Base-by-base conservation (phyloP, 1,284 basidiomycete genomes). In the Bondarzewia mesenterica region DNA sequence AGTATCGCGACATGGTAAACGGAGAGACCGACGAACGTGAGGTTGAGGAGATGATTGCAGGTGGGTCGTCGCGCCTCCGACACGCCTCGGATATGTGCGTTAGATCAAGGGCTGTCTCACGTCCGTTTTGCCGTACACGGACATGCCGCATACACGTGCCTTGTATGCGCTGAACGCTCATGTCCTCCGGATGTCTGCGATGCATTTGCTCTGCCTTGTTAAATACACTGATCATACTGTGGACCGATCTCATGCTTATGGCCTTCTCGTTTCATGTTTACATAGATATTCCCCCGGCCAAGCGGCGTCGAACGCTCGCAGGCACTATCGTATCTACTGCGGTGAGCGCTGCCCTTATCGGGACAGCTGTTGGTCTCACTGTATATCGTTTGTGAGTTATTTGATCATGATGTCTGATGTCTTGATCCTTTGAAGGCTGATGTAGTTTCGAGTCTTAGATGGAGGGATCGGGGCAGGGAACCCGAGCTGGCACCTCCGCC, bases 311-410 rank as follows among this genome's bases (percentile, higher is more conserved):
- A 57, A 82, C 81, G 52, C 73, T 89, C 64, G 80, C 85, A 53
- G 84, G 85, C 53, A 82, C 83, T 50, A 81, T 89, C 57, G 77
- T 88, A 54, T 84, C 84, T 15, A 85, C 85, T 27, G 86, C 86
- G 50, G 69, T 89, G 64, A 85, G 75, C 66, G 85, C 86, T 54
- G 87, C 84, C 45, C 75, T 89, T 52, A 85, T 89, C 52, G 85
- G 86, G 51, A 83, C 85, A 29, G 87, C 87, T 15, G 86, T 89
- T 44, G 86, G 87, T 52, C 72, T 89, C 54, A 88, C 86, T 44
- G 84, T 88, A 41, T 89, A 88, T 68, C 78, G 85, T 63, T 68
- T 89, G 87, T 89, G 62, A 69, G 84, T 73, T 36, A 32, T 32
- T 46, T 40, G 44, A 12, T 32, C 5, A 32, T 32, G 3, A 10